Evolutionary conservation across 129 eudicot species (phyloP), one percentile per base, ranked within the genome.

Genomic region (Centaurea solstitialis): DNA sequence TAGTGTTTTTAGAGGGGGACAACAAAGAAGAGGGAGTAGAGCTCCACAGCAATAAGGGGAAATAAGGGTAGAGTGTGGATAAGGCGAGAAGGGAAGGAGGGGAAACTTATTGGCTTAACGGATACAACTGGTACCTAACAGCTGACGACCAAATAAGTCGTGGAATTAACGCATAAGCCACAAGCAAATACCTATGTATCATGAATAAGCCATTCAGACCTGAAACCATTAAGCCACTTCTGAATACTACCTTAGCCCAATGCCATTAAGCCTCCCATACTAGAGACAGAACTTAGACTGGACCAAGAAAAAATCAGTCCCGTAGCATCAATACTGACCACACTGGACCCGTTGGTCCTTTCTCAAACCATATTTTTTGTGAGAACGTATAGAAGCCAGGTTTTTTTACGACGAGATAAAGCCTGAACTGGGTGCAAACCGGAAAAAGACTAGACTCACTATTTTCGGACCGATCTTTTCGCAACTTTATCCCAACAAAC

Each of bases 1-100:
- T 90, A 92, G 96, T 93, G 92, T 85, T 88, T 90, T 13, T 75
- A 24, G 72, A 22, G 82, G 85, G 85, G 77, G 12, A 43, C 53
- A 43, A 43, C 53, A 43, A 2, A 43, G 45, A 40, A 7, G 45
- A 5, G 45, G 45, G 9, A 40, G 45, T 10, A 40, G 45, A 40
- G 45, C 7, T 8, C 10, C 7, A 9, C 10, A 40, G 45, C 45
- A 1, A 40, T 40, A 40, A 40, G 9, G 45, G 45, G 45, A 40
- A 40, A 40, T 7, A 9, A 40, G 10, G 45, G 10, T 6, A 40
- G 30, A 40, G 45, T 9, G 10, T 5, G 10, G 45, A 40, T 6
- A 40, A 40, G 45, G 45, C 10, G 45, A 40, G 45, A 40, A 40
- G 45, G 45, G 45, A n/a, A 47, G 45, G 59, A 47, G n/a, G 15